These are phyloP conservation scores for Saccharomycopsis guyanensis DNA, from an alignment of 805 yeast species.

Conservation along the genomic window DNA sequence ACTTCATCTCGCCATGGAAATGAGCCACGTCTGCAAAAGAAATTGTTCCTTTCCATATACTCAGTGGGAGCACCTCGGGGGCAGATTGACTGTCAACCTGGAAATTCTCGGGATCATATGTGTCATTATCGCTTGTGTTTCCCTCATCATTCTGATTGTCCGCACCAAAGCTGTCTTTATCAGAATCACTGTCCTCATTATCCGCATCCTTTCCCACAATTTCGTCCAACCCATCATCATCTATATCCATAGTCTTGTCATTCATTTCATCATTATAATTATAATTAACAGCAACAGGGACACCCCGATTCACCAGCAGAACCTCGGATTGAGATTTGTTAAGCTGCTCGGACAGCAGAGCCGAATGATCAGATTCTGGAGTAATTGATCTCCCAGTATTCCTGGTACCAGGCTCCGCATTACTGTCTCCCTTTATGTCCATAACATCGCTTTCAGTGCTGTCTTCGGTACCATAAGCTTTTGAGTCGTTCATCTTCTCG, in stretches of 20 bases:
- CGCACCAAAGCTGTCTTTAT: constrained; percentile 11
- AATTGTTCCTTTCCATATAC: constrained; percentile 7
- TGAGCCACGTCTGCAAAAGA: constrained; percentile 2
- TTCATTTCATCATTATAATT: constrained; percentile 19
- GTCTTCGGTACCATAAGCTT: not conserved
- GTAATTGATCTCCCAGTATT: not conserved
- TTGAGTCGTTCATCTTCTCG: not conserved
- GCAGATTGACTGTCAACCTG: not conserved
- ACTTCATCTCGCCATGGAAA: constrained; percentile 4
- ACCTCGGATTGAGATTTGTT: not conserved
- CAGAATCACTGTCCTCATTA: constrained; percentile 18
- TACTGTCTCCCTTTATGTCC: not conserved
- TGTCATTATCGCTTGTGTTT: not conserved
- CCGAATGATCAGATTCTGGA: not conserved
- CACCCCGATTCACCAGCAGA: not conserved
- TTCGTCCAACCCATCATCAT: constrained; percentile 18
- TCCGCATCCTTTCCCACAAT: constrained; percentile 13
- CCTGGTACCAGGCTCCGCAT: not conserved
- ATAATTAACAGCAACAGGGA: constrained; percentile 1
- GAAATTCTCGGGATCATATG: not conserved
- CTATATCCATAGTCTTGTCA: constrained; percentile 5
- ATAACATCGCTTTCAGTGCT: too few species aligned
- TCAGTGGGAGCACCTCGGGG: not conserved
- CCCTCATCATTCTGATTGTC: not conserved
- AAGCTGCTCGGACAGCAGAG: not conserved